Evolutionary conservation across 139 green algal species (phyloP).

Genomic region (Tetraselmis striata): DNA sequence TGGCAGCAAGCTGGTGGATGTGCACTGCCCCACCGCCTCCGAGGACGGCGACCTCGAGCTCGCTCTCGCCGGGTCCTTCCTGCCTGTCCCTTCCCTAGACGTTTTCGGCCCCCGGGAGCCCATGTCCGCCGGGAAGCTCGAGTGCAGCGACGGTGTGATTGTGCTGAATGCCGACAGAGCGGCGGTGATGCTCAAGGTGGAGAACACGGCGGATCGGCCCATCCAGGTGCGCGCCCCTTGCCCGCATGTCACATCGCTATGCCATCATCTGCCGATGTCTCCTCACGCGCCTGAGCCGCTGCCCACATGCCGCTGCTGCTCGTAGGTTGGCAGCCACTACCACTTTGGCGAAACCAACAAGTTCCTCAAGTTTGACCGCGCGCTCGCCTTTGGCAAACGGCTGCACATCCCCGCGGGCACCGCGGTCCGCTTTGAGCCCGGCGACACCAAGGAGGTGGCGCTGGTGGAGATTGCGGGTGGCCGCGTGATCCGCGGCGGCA

Average conservation of each 20-base stretch:
- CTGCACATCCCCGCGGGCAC: conserved; percentile 40
- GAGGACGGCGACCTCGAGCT: conserved; percentile 34
- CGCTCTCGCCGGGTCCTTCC: conserved; percentile 33
- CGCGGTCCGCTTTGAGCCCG: conserved; percentile 43
- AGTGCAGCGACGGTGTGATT: conserved; percentile 6
- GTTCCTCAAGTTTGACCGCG: conserved; percentile 34
- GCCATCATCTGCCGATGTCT: too few relatives aligned
- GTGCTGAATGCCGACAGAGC: conserved; percentile 22
- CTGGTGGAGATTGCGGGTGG: conserved; percentile 32
- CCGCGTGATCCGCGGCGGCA: conserved; percentile 28
- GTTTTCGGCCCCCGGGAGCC: conserved; percentile 3
- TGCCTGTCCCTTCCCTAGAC: neutral
- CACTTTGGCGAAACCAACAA: conserved; percentile 39
- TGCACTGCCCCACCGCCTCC: conserved; percentile 30
- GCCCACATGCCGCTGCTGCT: neutral
- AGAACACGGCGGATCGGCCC: conserved; percentile 32
- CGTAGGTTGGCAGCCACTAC: conserved; percentile 40
- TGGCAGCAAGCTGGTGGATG: conserved; percentile 42
- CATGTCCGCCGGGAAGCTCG: neutral
- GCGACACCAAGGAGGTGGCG: conserved; percentile 34
- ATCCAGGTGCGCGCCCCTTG: conserved; percentile 12
- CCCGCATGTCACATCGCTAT: too few relatives aligned
- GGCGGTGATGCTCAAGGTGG: conserved; percentile 21
- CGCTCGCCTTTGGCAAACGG: conserved; percentile 25
- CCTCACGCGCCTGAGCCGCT: too few relatives aligned